Evolutionary conservation across 495 filamentous ascomycete genomes (phyloP).

Genomic region (Neurospora discreta): DNA sequence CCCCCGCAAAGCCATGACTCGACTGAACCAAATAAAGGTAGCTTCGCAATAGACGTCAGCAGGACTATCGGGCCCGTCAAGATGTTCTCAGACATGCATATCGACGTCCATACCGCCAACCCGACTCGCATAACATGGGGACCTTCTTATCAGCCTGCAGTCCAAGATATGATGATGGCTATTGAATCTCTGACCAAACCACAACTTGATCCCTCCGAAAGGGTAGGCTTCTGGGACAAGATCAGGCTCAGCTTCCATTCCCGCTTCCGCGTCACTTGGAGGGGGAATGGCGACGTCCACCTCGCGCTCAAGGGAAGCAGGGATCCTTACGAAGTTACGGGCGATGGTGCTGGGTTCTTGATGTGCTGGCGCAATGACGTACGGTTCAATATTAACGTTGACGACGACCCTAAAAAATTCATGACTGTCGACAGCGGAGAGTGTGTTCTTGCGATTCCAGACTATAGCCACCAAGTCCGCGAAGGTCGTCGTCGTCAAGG

Average conservation of each 20-base stretch:
- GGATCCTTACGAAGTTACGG: slow-evolving; percentile 88
- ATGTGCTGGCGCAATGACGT: slow-evolving; percentile 98
- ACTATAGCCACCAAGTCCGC: slow-evolving; percentile 80
- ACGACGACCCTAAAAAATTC: slow-evolving; percentile 78
- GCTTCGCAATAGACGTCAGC: slow-evolving; percentile 75
- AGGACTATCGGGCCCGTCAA: slow-evolving; percentile 92
- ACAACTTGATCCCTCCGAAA: slow-evolving; percentile 84
- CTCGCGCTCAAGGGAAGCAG: slow-evolving; percentile 84
- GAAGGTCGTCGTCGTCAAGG: slow-evolving; percentile 45
- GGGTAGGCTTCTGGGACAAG: slow-evolving; percentile 98
- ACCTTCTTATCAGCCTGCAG: slow-evolving; percentile 92
- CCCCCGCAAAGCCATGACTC: slow-evolving; percentile 43
- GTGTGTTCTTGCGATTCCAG: slow-evolving; percentile 86
- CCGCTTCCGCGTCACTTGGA: slow-evolving; percentile 79
- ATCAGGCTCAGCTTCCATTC: slow-evolving; percentile 92
- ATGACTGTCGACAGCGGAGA: slow-evolving; percentile 93
- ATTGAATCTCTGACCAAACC: slow-evolving; percentile 96
- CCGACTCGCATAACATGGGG: slow-evolving; percentile 95
- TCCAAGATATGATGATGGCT: slow-evolving; percentile 99
- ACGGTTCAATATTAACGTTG: slow-evolving; percentile 67
- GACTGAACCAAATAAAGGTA: slow-evolving; percentile 34
- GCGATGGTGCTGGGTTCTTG: slow-evolving; percentile 84
- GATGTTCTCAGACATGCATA: slow-evolving; percentile 81
- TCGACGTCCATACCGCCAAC: slow-evolving; percentile 86
- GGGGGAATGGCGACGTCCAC: slow-evolving; percentile 91